Base-by-base conservation (phyloP, 2,329 filamentous ascomycete genomes). In the Colletotrichum truncatum region DNA sequence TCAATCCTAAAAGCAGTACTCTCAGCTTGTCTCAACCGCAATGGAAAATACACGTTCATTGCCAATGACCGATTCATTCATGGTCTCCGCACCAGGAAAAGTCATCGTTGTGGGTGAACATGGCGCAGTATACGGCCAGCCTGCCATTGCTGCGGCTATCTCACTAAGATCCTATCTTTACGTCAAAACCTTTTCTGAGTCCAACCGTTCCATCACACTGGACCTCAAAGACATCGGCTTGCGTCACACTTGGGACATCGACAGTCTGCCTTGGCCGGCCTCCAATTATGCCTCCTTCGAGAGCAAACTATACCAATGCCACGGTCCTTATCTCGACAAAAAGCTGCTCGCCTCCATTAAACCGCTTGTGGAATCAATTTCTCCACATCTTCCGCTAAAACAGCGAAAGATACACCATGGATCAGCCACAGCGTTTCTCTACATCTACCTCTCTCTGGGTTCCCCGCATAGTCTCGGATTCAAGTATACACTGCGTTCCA, bases 81-180 rank as follows among this genome's bases (percentile, higher is more conserved):
- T 43, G 39, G 39, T 43, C 39, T 43, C 39, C 5, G 39, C 39
- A 21, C 39, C 39, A 21, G 67, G 68, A 10, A 66, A 39, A 18
- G 64, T 70, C 23, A 73, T 69, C 38, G 53, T 59, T 21, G 63
- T 57, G 23, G 61, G 67, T 25, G 66, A 68, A 30, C 66, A 70
- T 30, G 68, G 63, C 10, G 68, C 66, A 2, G 66, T 69, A 14
- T 61, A 64, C 51, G 66, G 57, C 39, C 53, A 69, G 52, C 48
- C 67, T 9, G 67, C 68, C 16, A 60, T 69, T 34, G 68, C 67
- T 10, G 67, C 67, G 21, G 62, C 68, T 30, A 68, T 69, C 32
- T 68, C 67, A 9, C 59, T 69, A 8, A 12, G 68, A 56, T 67
- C 68, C 41, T 69, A 69, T 49, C 57, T 69, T 43, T 23, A 6